Base-by-base conservation (phyloP, 2,329 filamentous ascomycete species). In the Epichloe sibirici region DNA sequence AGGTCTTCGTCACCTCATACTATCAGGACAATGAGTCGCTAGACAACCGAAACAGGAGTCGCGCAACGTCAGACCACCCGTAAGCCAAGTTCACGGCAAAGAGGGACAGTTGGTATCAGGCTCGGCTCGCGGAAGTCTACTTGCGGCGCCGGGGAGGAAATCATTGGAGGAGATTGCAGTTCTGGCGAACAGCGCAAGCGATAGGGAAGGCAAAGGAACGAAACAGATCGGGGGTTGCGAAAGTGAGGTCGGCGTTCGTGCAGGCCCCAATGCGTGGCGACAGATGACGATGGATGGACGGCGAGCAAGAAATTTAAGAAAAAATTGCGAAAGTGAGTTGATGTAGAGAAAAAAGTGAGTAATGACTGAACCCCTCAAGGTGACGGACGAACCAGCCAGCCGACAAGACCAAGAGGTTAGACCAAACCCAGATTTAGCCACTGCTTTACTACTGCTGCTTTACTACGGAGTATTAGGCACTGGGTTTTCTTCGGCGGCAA, bases 71-170 rank as follows among this genome's bases (percentile, higher is more conserved):
- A 59, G 60, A 63, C 60, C 59, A 60, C 63, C 63, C 66, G 67
- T 67, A 63, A 63, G 64, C 67, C 60, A 59, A 57, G 56, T 56
- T 56, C 50, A 45, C 57, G 57, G 57, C 56, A 51, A 54, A 59
- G 53, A 51, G 59, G 54, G 54, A 60, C 51, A 57, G 60, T 62
- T 62, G 60, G 57, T 52, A 61, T 58, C 58, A 61, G 64, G 61
- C 62, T 67, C 63, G 67, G 66, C 61, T 68, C 62, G 63, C 60
- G 63, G 60, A 61, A 61, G 64, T 68, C 58, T 61, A 62, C 60
- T 60, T 62, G 65, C 61, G 57, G 63, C 47, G 66, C 62, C 59
- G 56, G 60, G 60, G 57, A 61, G 62, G 64, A 61, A 64, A 61
- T 67, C 67, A 69, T 69, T 69, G 61, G 65, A 57, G 59, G 53